Evolutionary conservation across 768 basidiomycete genomes (phyloP), one percentile per base, ranked within the genome.

Genomic region (Jaapia argillacea): DNA sequence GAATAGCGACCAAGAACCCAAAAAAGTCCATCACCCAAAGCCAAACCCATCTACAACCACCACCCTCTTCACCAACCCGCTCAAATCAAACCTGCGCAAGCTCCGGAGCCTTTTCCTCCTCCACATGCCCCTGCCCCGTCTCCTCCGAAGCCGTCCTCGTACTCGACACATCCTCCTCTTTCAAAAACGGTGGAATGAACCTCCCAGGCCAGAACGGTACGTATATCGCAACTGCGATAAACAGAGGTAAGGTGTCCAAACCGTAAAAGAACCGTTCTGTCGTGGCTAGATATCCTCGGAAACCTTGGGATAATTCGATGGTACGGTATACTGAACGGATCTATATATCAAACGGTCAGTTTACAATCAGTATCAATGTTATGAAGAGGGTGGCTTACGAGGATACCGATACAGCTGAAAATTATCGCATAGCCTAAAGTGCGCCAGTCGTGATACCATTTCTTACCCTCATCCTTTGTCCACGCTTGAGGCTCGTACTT

Each of bases 221-320:
- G 51, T 80, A 83, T 12, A 75, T 61, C 1, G 57, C 58, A 36
- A 79, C 71, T 21, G 81, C 79, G 24, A 85, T 54, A 46, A 79
- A 70, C 5, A 85, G 65, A 5, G 82, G 83, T 4, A 84, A 64
- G 0, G 80, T 73, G 55, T 88, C 78, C 28, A 85, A 64, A 1
- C 62, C 72, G 54, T 84, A 87, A 57, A 87, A 84, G 50, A 69
- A 75, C 3, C 54, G 58, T 56, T 85, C 81, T 3, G 69, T 71
- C 2, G 68, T 77, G 4, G 74, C 68, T 16, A 85, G 67, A 27
- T 64, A 62, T 2, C 80, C 80, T 20, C 58, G 46, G 56, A 64
- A 83, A n/a, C 85, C 85, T 57, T 82, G 63, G 3, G 75, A 71
- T 23, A 77, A 66, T 50, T 87, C 83, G 14, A 58, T 52, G 35